phyloP scores from a whole-genome alignment of 2,329 filamentous ascomycete genomes.

The Knufia fluminis region DNA sequence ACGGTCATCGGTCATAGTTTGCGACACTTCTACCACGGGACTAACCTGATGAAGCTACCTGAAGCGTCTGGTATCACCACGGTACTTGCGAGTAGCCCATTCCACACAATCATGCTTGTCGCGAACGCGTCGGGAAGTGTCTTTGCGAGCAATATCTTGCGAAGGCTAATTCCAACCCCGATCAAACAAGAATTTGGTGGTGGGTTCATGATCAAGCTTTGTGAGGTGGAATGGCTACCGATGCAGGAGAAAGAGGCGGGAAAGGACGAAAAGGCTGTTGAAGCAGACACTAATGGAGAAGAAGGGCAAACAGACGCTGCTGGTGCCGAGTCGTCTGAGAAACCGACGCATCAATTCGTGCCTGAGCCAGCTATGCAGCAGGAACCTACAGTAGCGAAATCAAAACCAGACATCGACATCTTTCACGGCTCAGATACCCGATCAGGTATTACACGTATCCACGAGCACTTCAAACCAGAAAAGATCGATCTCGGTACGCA shows the following conservation, averaged over 20 bases:
- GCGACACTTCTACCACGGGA: slow-evolving; percentile 26
- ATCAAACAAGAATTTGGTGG: slow-evolving; percentile 36
- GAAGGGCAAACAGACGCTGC: slow-evolving; percentile 5
- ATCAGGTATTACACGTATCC: slow-evolving; percentile 33
- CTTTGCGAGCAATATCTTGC: slow-evolving; percentile 43
- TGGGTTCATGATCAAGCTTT: slow-evolving; percentile 49
- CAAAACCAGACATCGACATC: slow-evolving; percentile 9
- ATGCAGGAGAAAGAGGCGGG: neutral
- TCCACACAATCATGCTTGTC: slow-evolving; percentile 46
- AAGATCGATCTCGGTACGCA: slow-evolving; percentile 27
- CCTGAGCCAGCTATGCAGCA: too few relatives aligned
- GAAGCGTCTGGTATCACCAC: slow-evolving; percentile 28
- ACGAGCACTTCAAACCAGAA: slow-evolving; percentile 37
- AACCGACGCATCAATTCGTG: neutral
- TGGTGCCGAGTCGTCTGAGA: neutral
- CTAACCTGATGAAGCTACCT: slow-evolving; percentile 40
- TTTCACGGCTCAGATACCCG: slow-evolving; percentile 18
- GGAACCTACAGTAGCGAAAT: neutral
- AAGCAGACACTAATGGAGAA: slow-evolving; percentile 31
- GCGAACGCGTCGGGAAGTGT: slow-evolving; percentile 46
- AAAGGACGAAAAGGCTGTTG: neutral
- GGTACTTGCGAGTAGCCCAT: slow-evolving; percentile 28
- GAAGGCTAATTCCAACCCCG: slow-evolving; percentile 34
- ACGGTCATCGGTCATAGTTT: slow-evolving; percentile 17
- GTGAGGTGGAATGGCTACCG: slow-evolving; percentile 46